A percentile compares a stretch with the other conserved stretches of the same genome.
These are phyloP conservation scores for Suhomyces prunicola DNA, from an alignment of 805 yeast species.

Conservation along the genomic window DNA sequence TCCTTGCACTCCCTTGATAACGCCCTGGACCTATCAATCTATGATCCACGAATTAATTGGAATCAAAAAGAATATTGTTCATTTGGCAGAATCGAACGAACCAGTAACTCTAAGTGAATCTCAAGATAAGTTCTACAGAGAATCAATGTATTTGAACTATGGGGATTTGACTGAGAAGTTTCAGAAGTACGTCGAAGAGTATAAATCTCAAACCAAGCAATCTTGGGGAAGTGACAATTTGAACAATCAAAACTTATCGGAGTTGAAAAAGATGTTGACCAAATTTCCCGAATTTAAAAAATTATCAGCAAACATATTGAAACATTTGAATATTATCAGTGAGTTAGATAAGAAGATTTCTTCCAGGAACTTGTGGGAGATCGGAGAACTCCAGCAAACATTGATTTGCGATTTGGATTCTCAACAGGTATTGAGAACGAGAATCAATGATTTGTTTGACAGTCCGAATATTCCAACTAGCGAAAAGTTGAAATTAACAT, in stretches of 20 bases:
- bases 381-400: conserved; percentile 87
- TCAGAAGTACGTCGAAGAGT: conserved; percentile 77
- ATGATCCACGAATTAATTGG: conserved; percentile 94
- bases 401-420: conserved; percentile 54
- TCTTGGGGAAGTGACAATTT: conserved; percentile 51
- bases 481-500: conserved; percentile 67
- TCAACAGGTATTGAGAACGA: conserved; percentile 42
- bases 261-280: conserved; percentile 86
- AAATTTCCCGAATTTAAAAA: conserved; percentile 92
- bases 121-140: conserved; percentile 72
- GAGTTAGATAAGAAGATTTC: conserved; percentile 79
- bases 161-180: conserved; percentile 92
- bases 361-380: conserved; percentile 65
- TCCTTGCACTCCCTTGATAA: conserved; percentile 86
- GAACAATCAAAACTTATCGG: conserved; percentile 66
- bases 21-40: conserved; percentile 98
- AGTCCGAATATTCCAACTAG: conserved; percentile 42
- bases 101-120: conserved; percentile 50
- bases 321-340: conserved; percentile 86
- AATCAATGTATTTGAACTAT: conserved; percentile 84
- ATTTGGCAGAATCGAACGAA: conserved; percentile 46
- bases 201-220: conserved; percentile 75
- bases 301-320: conserved; percentile 81
- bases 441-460: conserved; percentile 52
- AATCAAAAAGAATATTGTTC: conserved; percentile 76